phyloP scores from a whole-genome alignment of 2,329 filamentous ascomycete species.

The Scopulariopsis brevicaulis region DNA sequence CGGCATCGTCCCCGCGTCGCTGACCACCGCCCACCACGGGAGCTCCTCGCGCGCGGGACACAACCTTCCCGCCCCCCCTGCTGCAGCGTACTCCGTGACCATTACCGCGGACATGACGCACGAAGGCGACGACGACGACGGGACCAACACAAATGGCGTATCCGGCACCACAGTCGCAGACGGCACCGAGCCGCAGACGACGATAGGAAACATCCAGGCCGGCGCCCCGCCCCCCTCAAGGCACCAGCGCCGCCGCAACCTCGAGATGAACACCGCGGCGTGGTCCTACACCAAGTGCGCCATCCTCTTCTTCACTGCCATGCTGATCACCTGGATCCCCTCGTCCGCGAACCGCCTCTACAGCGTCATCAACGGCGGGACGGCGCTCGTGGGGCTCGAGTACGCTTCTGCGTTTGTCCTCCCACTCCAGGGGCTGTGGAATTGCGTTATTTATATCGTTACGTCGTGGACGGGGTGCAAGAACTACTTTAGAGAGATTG shows the following conservation, averaged over 20 bases:
- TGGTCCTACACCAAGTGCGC: conserved; percentile 55
- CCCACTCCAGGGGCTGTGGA: conserved; percentile 70
- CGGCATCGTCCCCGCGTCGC: background rate
- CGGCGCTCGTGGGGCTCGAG: conserved; percentile 43
- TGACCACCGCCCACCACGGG: conserved; percentile 2
- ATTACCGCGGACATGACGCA: conserved; percentile 26
- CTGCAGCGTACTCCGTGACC: conserved; percentile 34
- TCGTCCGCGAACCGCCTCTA: conserved; percentile 63
- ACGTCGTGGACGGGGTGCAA: conserved; percentile 51
- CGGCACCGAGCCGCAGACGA: background rate
- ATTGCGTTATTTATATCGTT: conserved; percentile 56
- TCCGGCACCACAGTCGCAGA: conserved; percentile 1
- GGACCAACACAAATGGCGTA: background rate
- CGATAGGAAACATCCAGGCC: conserved; percentile 11
- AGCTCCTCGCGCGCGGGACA: conserved; percentile 6
- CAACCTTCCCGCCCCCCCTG: conserved; percentile 5
- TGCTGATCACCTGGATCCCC: conserved; percentile 59
- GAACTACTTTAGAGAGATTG: conserved; percentile 8
- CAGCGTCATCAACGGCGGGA: conserved; percentile 39
- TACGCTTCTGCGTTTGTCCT: conserved; percentile 59
- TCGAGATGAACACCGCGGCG: conserved; percentile 43
- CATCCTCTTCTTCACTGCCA: conserved; percentile 52
- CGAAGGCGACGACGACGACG: background rate
- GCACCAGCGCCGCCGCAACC: conserved; percentile 14
- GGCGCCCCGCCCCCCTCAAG: background rate